Evolutionary conservation across 2,329 filamentous ascomycete genomes (phyloP).

Genomic region (Bipolaris sorokiniana): DNA sequence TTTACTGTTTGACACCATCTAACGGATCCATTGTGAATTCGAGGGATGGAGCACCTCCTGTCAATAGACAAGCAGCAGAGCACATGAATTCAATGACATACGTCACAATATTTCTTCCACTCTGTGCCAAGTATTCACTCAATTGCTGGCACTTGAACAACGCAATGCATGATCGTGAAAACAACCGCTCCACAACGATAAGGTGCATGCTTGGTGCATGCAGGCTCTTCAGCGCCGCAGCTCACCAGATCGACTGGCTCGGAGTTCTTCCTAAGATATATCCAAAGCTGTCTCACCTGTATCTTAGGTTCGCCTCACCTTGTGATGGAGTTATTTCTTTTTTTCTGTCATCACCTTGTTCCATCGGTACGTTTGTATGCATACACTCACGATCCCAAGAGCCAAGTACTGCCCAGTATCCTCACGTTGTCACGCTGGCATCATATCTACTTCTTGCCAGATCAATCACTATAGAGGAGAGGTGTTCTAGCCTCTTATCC

Average conservation of each 20-base stretch:
- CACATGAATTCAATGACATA: neutral
- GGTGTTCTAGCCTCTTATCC: neutral
- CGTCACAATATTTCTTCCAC: neutral
- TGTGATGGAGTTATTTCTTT: neutral
- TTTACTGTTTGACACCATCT: neutral
- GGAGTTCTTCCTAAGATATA: neutral
- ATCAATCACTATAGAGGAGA: neutral
- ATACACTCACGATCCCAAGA: neutral
- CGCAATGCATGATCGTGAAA: constrained; percentile 14
- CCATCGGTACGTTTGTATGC: neutral
- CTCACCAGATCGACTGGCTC: neutral
- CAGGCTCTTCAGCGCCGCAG: neutral
- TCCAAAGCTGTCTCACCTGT: too few species aligned
- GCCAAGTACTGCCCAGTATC: neutral
- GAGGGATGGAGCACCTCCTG: neutral
- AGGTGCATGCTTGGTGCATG: neutral
- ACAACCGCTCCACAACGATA: neutral
- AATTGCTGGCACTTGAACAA: constrained; percentile 25
- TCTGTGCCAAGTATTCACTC: neutral
- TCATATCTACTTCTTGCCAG: neutral
- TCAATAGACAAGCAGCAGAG: neutral
- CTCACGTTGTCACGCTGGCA: neutral
- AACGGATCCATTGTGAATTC: neutral
- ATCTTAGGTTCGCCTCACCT: too few species aligned
- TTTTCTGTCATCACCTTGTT: neutral